phyloP scores from a whole-genome alignment of 1,284 basidiomycete species.

The Paramarasmius palmivorus region DNA sequence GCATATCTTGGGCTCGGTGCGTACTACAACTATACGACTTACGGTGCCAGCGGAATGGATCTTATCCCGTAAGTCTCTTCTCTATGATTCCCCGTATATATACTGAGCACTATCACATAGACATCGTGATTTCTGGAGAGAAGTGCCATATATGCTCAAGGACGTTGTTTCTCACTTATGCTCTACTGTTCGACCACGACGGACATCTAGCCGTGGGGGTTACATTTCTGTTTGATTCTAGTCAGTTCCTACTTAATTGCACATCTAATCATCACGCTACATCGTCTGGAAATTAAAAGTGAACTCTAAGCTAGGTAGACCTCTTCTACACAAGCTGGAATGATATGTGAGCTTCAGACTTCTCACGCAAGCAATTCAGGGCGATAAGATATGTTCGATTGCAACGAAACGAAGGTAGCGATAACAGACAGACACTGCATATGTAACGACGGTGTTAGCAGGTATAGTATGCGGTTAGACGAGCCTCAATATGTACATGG shows the following conservation, averaged over 20 bases:
- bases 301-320: too few species aligned
- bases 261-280: too few species aligned
- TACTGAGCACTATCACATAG: constrained; percentile 35
- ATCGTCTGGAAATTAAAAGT: too few species aligned
- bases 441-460: too few species aligned
- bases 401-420: too few species aligned
- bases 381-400: too few species aligned
- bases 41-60: constrained; percentile 77
- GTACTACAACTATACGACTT: constrained; percentile 83
- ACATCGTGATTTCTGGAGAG: constrained; percentile 85
- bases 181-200: constrained; percentile 65
- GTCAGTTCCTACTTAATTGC: neutral
- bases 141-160: constrained; percentile 80
- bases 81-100: neutral
- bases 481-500: too few species aligned
- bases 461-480: too few species aligned
- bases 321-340: too few species aligned
- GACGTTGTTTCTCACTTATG: constrained; percentile 78
- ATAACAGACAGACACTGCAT: too few species aligned
- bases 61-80: constrained; percentile 68
- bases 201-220: constrained; percentile 61
- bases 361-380: too few species aligned
- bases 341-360: too few species aligned
- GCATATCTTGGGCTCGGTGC: constrained; percentile 76
- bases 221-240: constrained; percentile 67